These are phyloP conservation scores for Aspergillus cavernicola DNA, from an alignment of 495 filamentous ascomycete genomes.

Conservation along the genomic window DNA sequence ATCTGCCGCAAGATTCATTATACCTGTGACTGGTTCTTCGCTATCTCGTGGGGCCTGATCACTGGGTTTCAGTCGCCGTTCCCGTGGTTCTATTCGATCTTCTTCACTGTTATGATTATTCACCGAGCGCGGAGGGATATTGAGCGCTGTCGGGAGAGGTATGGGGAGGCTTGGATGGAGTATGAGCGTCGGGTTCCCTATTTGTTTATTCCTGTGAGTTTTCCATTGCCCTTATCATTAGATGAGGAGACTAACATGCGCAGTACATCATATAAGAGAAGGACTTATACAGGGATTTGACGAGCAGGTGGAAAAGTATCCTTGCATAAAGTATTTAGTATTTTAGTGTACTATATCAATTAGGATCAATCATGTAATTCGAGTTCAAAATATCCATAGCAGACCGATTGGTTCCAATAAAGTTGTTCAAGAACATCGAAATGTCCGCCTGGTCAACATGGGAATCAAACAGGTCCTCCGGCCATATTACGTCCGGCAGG, in stretches of 20 bases:
- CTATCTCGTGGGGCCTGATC: conserved; percentile 60
- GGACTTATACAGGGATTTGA: no score
- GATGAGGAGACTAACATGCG: no score
- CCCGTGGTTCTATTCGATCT: conserved; percentile 92
- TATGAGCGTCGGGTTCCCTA: conserved; percentile 85
- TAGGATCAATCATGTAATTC: conserved; percentile 15
- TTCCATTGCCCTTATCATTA: no score
- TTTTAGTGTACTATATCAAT: no score
- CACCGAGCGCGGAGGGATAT: conserved; percentile 84
- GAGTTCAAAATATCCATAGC: conserved; percentile 26
- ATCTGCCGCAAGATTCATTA: conserved; percentile 91
- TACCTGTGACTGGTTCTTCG: conserved; percentile 80
- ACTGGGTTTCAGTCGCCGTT: conserved; percentile 58
- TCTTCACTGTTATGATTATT: conserved; percentile 84
- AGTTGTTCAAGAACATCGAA: conserved; percentile 26
- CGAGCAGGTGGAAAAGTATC: no score
- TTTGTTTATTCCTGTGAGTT: conserved; percentile 89
- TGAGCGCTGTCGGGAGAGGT: conserved; percentile 73
- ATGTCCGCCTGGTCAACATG: conserved; percentile 21
- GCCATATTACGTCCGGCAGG: conserved; percentile 22
- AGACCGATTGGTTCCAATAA: conserved; percentile 22
- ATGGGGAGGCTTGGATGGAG: conserved; percentile 86
- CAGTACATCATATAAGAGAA: no score
- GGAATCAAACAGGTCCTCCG: conserved; percentile 18
- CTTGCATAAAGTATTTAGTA: no score